These are phyloP conservation scores for Fusarium chuoi DNA, from an alignment of 2,329 filamentous ascomycete species.

Conservation along the genomic window DNA sequence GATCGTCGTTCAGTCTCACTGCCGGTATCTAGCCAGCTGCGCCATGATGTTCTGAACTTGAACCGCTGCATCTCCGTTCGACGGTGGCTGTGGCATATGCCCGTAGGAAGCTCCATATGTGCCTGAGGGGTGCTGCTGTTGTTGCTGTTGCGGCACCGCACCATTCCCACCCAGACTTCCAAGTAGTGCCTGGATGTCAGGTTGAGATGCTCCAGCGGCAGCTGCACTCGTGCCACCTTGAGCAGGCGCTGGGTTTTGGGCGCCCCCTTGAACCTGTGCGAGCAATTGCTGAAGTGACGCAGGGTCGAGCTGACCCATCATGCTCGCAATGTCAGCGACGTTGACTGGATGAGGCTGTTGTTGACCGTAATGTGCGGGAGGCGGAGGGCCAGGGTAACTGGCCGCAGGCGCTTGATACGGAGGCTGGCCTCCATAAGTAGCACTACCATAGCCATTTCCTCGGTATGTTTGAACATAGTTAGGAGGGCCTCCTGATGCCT, in stretches of 20 bases:
- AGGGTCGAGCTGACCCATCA: conserved; percentile 76
- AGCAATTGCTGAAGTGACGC: conserved; percentile 77
- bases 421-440: conserved; percentile 47
- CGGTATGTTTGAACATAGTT: conserved; percentile 48
- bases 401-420: conserved; percentile 44
- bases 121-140: conserved; percentile 5
- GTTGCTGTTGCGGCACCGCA: conserved; percentile 35
- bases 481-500: conserved; percentile 53
- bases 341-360: conserved; percentile 43
- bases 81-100: conserved; percentile 45
- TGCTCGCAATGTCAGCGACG: conserved; percentile 66
- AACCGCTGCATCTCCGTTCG: conserved; percentile 55
- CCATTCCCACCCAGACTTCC: conserved; percentile 50
- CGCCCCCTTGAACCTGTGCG: conserved; percentile 60
- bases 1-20: conserved; percentile 49
- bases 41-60: conserved; percentile 80
- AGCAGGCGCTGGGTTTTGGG: conserved; percentile 25
- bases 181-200: conserved; percentile 61
- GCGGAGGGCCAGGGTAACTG: conserved; percentile 43
- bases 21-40: conserved; percentile 72
- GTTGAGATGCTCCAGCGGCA: conserved; percentile 45
- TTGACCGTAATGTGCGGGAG: conserved; percentile 48
- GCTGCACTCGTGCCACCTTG: conserved; percentile 35
- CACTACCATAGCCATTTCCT: conserved; percentile 42
- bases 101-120: conserved; percentile 48